Percentiles rank a stretch among this genome's conserved stretches.
Evolutionary conservation across 192 early-diverging fungal genomes (phyloP).

Genomic region (Backusella circina): DNA sequence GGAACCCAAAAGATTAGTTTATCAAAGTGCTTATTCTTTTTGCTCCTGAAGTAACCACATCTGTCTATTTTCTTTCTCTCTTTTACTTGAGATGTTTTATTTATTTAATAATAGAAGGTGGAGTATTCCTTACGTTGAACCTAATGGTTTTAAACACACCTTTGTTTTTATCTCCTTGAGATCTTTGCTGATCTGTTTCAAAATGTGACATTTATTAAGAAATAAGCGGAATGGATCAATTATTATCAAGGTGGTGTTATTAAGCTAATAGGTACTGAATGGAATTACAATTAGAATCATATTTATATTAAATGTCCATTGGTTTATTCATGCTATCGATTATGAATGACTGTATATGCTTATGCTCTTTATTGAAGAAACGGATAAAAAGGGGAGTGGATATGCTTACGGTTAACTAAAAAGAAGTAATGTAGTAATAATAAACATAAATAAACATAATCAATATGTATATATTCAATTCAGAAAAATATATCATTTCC

Average conservation of each 20-base stretch:
- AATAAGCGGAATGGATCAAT: not conserved
- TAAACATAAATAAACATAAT: not conserved
- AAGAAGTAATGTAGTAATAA: no score
- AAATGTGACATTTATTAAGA: not conserved
- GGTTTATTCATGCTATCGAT: not conserved
- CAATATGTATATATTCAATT: not conserved
- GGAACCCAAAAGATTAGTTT: not conserved
- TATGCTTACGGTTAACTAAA: not conserved
- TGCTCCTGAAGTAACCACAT: not conserved
- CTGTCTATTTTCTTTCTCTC: no score
- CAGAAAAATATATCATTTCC: not conserved
- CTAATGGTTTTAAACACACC: not conserved
- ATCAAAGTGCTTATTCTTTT: not conserved
- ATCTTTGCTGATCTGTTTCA: not conserved
- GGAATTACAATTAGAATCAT: not conserved
- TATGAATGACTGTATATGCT: not conserved
- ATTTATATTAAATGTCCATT: no score
- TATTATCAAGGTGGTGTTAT: not conserved
- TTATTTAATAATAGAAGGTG: not conserved
- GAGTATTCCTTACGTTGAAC: not conserved
- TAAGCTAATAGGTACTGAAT: not conserved
- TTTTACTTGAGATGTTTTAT: no score
- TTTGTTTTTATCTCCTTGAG: not conserved
- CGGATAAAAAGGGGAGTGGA: not conserved
- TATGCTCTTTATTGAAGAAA: not conserved